These are phyloP conservation scores for Lumnitzera littorea DNA, from an alignment of 345 rosid species.

Conservation along the genomic window DNA sequence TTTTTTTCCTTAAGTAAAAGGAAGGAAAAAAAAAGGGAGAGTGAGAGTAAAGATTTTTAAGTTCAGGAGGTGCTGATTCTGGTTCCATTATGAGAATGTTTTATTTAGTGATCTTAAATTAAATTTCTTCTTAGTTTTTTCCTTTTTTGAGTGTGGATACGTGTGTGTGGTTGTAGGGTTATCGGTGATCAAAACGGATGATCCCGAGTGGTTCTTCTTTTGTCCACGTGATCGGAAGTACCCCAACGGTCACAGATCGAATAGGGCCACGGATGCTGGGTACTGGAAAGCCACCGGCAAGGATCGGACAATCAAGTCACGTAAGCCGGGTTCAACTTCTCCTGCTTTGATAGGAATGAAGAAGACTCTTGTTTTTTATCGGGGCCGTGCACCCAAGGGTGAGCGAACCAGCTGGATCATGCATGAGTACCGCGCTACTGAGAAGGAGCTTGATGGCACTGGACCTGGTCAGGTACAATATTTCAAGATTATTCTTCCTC, in stretches of 20 bases:
- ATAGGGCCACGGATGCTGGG: slow-evolving; percentile 92
- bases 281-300: slow-evolving; percentile 97
- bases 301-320: slow-evolving; percentile 71
- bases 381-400: slow-evolving; percentile 95
- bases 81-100: neutral
- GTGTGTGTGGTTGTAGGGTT: slow-evolving; percentile 29
- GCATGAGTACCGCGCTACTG: slow-evolving; percentile 88
- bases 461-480: slow-evolving; percentile 68
- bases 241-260: slow-evolving; percentile 90
- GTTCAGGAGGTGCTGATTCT: neutral
- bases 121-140: neutral
- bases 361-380: slow-evolving; percentile 81
- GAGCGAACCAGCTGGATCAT: slow-evolving; percentile 84
- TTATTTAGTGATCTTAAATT: no score
- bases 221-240: slow-evolving; percentile 87
- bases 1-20: neutral
- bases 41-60: neutral
- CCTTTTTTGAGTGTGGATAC: neutral
- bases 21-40: neutral
- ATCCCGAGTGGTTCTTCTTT: slow-evolving; percentile 96
- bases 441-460: slow-evolving; percentile 67
- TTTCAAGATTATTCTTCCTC: neutral
- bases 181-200: slow-evolving; percentile 77
- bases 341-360: slow-evolving; percentile 67
- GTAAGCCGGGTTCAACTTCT: slow-evolving; percentile 25